A percentile compares a stretch with the other conserved stretches of the same genome.
phyloP scores from a whole-genome alignment of 164 flowering plant species.

The Euptelea pleiosperma region DNA sequence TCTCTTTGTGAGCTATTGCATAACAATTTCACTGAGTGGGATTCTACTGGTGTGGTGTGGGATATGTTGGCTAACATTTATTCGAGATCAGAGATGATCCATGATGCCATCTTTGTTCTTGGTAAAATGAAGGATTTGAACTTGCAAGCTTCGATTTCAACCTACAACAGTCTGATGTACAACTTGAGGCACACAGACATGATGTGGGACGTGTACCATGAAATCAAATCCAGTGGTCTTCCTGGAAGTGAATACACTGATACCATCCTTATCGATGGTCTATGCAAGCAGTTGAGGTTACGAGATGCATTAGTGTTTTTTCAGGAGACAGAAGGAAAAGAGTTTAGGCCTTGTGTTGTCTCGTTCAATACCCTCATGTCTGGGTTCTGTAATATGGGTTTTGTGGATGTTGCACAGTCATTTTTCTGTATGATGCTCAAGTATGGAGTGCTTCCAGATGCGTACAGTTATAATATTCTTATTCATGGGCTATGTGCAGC shows the following conservation, averaged over 20 bases:
- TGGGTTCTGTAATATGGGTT: conserved; percentile 55
- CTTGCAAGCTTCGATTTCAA: conserved; percentile 43
- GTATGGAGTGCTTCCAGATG: conserved; percentile 57
- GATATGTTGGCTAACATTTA: conserved; percentile 61
- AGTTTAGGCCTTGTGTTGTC: conserved; percentile 38
- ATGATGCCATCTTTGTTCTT: conserved; percentile 60
- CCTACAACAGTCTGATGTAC: conserved; percentile 58
- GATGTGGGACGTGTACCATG: conserved; percentile 45
- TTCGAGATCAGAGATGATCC: conserved; percentile 49
- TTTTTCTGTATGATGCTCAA: conserved; percentile 63
- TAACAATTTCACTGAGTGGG: conserved; percentile 46
- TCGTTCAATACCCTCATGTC: conserved; percentile 63
- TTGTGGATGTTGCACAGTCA: conserved; percentile 52
- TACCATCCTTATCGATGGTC: conserved; percentile 54
- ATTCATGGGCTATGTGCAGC: conserved; percentile 64
- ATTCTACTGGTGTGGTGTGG: conserved; percentile 47
- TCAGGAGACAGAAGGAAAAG: conserved; percentile 28
- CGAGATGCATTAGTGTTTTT: conserved; percentile 50
- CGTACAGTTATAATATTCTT: conserved; percentile 68
- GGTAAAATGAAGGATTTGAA: conserved; percentile 53
- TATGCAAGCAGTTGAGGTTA: conserved; percentile 54
- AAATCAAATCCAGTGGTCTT: conserved; percentile 33
- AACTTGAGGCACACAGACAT: conserved; percentile 49
- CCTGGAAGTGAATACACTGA: conserved; percentile 38
- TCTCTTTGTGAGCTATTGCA: conserved; percentile 48